Evolutionary conservation across 768 basidiomycete genomes (phyloP).

Genomic region (Austroboletus festivus): DNA sequence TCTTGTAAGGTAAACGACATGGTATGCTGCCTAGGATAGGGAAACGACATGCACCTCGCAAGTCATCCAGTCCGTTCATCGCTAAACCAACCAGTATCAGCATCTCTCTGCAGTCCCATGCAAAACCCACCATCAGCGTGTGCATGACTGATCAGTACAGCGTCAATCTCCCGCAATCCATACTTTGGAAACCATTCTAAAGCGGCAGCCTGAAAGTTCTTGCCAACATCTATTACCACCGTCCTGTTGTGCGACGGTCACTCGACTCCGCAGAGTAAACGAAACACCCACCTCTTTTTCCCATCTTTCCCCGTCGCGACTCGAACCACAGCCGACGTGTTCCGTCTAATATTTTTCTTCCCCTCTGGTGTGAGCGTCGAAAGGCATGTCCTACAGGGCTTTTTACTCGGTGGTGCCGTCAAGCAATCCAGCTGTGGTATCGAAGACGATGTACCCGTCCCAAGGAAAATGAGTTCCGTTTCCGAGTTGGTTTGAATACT

Average conservation of each 20-base stretch:
- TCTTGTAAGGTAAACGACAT: constrained; percentile 4
- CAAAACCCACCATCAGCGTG: constrained; percentile 69
- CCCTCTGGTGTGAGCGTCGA: constrained; percentile 67
- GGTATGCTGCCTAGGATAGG: no score
- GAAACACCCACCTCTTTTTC: constrained; percentile 44
- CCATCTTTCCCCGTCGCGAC: constrained; percentile 37
- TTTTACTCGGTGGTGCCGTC: constrained; percentile 55
- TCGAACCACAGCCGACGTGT: constrained; percentile 71
- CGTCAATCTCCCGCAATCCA: constrained; percentile 67
- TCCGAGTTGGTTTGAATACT: neutral
- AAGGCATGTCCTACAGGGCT: constrained; percentile 61
- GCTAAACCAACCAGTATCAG: constrained; percentile 39
- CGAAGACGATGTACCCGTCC: constrained; percentile 77
- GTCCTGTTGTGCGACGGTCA: constrained; percentile 44
- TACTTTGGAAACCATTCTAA: constrained; percentile 66
- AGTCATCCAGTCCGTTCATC: constrained; percentile 87
- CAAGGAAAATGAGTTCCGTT: constrained; percentile 74
- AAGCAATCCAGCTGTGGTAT: constrained; percentile 72
- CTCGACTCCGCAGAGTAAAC: constrained; percentile 4
- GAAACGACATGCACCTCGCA: constrained; percentile 54
- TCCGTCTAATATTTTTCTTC: constrained; percentile 80
- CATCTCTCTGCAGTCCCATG: neutral
- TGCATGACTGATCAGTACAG: constrained; percentile 80
- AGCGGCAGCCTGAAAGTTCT: constrained; percentile 67
- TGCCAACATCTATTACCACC: constrained; percentile 81